Conservation (phyloP, 2,329 filamentous ascomycete genomes). For the Trichoderma afroharzianum region DNA sequence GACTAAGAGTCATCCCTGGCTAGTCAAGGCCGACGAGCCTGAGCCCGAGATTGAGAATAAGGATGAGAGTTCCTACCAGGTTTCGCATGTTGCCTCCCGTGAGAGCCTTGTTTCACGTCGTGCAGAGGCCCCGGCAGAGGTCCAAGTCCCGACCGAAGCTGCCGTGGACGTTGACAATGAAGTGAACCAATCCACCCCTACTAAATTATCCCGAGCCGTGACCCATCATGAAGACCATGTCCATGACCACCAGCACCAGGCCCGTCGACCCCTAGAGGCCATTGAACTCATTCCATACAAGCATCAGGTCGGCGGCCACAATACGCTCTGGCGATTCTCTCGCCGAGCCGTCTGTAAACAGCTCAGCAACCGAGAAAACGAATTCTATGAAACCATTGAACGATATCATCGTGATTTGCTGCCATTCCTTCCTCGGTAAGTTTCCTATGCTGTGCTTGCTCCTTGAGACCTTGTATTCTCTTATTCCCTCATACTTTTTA, state of each 20-base stretch:
- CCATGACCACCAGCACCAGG: constrained; percentile 49
- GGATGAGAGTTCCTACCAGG: constrained; percentile 25
- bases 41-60: constrained; percentile 32
- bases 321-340: constrained; percentile 93
- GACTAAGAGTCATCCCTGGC: constrained; percentile 47
- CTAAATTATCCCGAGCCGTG: constrained; percentile 35
- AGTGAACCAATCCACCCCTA: constrained; percentile 28
- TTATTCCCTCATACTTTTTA: background rate
- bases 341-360: constrained; percentile 95
- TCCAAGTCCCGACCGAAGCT: constrained; percentile 35
- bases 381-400: constrained; percentile 97
- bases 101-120: constrained; percentile 29
- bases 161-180: constrained; percentile 43
- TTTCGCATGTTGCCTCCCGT: constrained; percentile 28
- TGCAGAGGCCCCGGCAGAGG: constrained; percentile 32
- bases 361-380: constrained; percentile 95
- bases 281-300: constrained; percentile 96
- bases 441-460: constrained; percentile 15
- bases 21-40: constrained; percentile 55
- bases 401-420: constrained; percentile 84
- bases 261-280: constrained; percentile 70
- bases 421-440: constrained; percentile 81
- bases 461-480: background rate
- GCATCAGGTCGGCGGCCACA: constrained; percentile 96
- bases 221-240: constrained; percentile 46